Percentiles rank a stretch among this genome's conserved stretches.
These are phyloP conservation scores for Phialophora chinensis DNA, from an alignment of 2,329 filamentous ascomycete species.

Conservation along the genomic window DNA sequence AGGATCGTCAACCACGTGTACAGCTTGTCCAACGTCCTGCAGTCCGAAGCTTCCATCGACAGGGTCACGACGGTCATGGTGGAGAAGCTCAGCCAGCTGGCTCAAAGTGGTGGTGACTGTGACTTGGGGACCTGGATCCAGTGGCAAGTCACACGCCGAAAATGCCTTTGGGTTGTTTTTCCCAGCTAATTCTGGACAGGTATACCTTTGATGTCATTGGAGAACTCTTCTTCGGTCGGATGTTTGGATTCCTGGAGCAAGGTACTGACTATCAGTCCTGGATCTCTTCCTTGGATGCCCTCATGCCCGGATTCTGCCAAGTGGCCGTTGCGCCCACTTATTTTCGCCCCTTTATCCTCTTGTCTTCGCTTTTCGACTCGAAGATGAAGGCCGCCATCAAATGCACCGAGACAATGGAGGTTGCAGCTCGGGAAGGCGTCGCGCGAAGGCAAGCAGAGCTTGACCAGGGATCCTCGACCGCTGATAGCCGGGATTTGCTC, in stretches of 20 bases:
- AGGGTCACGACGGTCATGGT: slow-evolving; percentile 39
- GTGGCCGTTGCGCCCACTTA: slow-evolving; percentile 43
- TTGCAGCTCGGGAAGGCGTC: slow-evolving; percentile 40
- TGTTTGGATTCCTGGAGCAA: slow-evolving; percentile 52
- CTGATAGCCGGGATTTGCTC: slow-evolving; percentile 40
- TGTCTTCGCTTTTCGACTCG: slow-evolving; percentile 38
- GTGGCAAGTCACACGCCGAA: slow-evolving; percentile 36
- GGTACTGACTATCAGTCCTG: slow-evolving; percentile 48
- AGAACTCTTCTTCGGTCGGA: slow-evolving; percentile 49
- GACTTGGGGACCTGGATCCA: slow-evolving; percentile 41
- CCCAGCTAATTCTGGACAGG: slow-evolving; percentile 35
- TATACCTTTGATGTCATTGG: slow-evolving; percentile 54
- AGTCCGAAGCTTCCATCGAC: slow-evolving; percentile 43
- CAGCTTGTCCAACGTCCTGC: slow-evolving; percentile 44
- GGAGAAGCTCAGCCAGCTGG: slow-evolving; percentile 33
- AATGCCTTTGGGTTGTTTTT: not conserved
- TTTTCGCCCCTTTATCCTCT: slow-evolving; percentile 18
- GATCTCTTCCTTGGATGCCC: slow-evolving; percentile 46
- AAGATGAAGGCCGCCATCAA: slow-evolving; percentile 40
- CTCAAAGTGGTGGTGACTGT: slow-evolving; percentile 29
- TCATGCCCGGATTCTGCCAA: slow-evolving; percentile 44
- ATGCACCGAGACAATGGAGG: slow-evolving; percentile 41
- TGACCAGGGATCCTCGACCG: slow-evolving; percentile 36
- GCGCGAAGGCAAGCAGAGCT: slow-evolving; percentile 8
- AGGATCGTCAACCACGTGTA: slow-evolving; percentile 42